Evolutionary conservation across 805 yeast species (phyloP).

Genomic region (Starmerella gropengiesseri): DNA sequence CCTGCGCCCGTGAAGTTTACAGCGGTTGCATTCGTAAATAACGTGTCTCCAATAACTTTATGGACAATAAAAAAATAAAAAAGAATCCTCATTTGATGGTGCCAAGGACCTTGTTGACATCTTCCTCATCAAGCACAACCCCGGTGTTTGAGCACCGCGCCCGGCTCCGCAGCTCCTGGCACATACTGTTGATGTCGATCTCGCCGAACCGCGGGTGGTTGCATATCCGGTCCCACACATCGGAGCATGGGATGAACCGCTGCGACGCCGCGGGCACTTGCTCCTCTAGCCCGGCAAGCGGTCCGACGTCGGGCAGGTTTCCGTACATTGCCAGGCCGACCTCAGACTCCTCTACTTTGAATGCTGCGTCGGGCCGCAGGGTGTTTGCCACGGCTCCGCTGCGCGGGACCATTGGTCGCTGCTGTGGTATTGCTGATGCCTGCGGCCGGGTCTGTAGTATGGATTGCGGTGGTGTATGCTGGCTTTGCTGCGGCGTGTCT

Average conservation of each 20-base stretch:
- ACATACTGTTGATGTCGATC: slow-evolving; percentile 86
- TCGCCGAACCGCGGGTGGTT: slow-evolving; percentile 89
- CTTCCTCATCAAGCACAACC: slow-evolving; percentile 71
- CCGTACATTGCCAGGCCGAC: not conserved
- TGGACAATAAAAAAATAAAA: slow-evolving; percentile 2
- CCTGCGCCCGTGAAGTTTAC: no score
- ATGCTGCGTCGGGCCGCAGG: not conserved
- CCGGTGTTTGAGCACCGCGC: slow-evolving; percentile 94
- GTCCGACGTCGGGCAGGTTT: not conserved
- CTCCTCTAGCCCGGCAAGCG: slow-evolving; percentile 20
- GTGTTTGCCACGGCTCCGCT: no score
- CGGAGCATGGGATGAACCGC: slow-evolving; percentile 59
- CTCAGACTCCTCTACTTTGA: slow-evolving; percentile 2
- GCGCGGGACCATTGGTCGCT: no score
- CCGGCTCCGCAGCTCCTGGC: slow-evolving; percentile 76
- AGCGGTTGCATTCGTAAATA: not conserved
- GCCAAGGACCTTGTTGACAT: slow-evolving; percentile 49
- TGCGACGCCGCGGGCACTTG: slow-evolving; percentile 27
- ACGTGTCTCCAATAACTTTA: not conserved
- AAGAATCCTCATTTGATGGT: slow-evolving; percentile 9
- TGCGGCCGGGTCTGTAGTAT: no score
- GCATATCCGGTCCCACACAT: slow-evolving; percentile 92
- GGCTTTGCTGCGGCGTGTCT: not conserved
- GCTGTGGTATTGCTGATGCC: no score
- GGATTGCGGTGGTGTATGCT: not conserved